phyloP scores from a whole-genome alignment of 345 rosid species.

The Anacardium occidentale region DNA sequence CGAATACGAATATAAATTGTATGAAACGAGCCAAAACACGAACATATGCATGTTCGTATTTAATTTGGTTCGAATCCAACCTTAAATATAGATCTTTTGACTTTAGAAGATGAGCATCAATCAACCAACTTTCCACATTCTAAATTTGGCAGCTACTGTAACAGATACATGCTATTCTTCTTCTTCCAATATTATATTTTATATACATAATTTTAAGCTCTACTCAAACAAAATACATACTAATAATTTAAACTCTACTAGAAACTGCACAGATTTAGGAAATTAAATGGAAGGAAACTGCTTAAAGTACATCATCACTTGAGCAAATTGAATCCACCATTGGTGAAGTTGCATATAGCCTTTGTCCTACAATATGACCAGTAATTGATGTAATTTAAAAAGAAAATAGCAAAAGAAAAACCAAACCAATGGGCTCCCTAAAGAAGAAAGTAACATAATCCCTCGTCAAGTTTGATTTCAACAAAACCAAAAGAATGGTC shows the following conservation, averaged over 20 bases:
- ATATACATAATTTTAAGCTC: background rate
- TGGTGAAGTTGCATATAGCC: too few relatives aligned
- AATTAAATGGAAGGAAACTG: background rate
- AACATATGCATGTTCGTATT: too few relatives aligned
- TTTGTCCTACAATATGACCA: background rate
- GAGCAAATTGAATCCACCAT: too few relatives aligned
- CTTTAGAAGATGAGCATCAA: background rate
- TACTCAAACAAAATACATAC: background rate
- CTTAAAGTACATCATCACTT: too few relatives aligned
- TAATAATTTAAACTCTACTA: background rate
- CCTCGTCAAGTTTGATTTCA: constrained; percentile 1
- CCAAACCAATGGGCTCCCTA: background rate
- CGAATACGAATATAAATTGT: too few relatives aligned
- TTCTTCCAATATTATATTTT: background rate
- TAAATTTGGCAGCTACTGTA: constrained; percentile 9
- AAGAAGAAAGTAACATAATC: background rate
- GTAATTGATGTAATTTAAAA: background rate
- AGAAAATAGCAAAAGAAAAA: background rate
- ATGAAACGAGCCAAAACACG: too few relatives aligned
- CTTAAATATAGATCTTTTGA: background rate
- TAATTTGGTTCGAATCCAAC: too few relatives aligned
- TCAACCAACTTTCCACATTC: constrained; percentile 5
- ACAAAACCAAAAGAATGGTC: constrained; percentile 13
- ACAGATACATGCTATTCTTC: background rate
- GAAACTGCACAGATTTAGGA: background rate